phyloP scores from a whole-genome alignment of 2,329 filamentous ascomycete genomes.

The Fusarium lateritium region DNA sequence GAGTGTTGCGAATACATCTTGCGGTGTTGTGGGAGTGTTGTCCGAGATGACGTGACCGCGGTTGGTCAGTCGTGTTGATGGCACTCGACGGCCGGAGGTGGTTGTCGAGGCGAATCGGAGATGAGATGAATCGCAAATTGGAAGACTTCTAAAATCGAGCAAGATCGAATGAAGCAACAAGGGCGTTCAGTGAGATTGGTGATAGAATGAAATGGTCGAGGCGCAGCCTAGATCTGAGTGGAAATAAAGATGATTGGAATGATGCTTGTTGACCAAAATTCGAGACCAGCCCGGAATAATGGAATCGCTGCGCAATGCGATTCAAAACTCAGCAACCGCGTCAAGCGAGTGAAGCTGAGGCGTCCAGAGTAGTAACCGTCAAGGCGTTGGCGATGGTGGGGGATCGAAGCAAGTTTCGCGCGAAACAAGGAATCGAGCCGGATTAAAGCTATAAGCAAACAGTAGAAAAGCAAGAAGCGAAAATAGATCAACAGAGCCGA shows the following conservation, averaged over 20 bases:
- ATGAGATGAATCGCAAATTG: slow-evolving; percentile 34
- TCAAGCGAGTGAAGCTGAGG: slow-evolving; percentile 61
- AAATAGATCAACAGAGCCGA: slow-evolving; percentile 51
- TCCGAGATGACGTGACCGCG: slow-evolving; percentile 48
- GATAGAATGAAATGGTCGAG: slow-evolving; percentile 46
- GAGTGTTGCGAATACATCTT: slow-evolving; percentile 87
- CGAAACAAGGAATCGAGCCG: slow-evolving; percentile 51
- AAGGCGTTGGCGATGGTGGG: slow-evolving; percentile 54
- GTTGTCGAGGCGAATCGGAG: slow-evolving; percentile 31
- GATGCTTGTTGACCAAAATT: slow-evolving; percentile 52
- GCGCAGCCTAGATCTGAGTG: slow-evolving; percentile 54
- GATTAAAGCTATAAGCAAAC: slow-evolving; percentile 63
- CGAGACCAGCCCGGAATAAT: slow-evolving; percentile 65
- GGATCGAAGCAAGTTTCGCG: slow-evolving; percentile 52
- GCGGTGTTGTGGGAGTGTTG: slow-evolving; percentile 45
- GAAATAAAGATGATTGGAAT: slow-evolving; percentile 46
- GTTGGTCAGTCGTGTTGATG: slow-evolving; percentile 45
- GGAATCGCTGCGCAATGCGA: slow-evolving; percentile 51
- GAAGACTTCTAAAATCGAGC: slow-evolving; percentile 11
- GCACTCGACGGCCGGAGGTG: slow-evolving; percentile 35
- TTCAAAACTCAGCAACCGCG: slow-evolving; percentile 58
- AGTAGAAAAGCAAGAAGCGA: slow-evolving; percentile 51
- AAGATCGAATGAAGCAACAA: slow-evolving; percentile 19
- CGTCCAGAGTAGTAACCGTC: slow-evolving; percentile 56
- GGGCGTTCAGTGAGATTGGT: slow-evolving; percentile 21